Percentiles rank a stretch among this genome's conserved stretches.
Evolutionary conservation across 306 rosid species (phyloP).

Genomic region (Begonia masoniana): DNA sequence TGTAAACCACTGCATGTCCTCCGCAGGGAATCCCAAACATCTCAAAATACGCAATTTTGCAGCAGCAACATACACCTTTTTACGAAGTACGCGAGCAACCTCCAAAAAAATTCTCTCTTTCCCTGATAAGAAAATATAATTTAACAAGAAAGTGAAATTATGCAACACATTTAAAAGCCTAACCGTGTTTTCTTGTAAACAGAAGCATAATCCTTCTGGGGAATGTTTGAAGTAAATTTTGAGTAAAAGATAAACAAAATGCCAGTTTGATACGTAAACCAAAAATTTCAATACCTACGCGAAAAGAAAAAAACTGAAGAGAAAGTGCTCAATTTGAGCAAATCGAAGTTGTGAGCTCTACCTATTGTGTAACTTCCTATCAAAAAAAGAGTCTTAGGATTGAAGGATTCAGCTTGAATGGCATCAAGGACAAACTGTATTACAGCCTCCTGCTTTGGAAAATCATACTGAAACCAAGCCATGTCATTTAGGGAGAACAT

Average conservation of each 20-base stretch:
- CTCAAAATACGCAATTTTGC: constrained; percentile 65
- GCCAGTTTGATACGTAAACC: too few species aligned
- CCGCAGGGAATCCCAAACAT: constrained; percentile 64
- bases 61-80: constrained; percentile 63
- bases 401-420: constrained; percentile 84
- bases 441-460: constrained; percentile 90
- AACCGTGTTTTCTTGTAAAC: too few species aligned
- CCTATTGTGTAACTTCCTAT: constrained; percentile 96
- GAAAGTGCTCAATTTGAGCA: background rate
- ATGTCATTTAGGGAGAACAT: constrained; percentile 10
- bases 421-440: constrained; percentile 91
- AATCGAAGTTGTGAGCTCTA: constrained; percentile 18
- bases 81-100: constrained; percentile 79
- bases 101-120: constrained; percentile 88
- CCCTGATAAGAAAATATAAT: constrained; percentile 29
- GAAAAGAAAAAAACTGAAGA: background rate
- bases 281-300: background rate
- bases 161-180: too few species aligned
- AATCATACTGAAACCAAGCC: constrained; percentile 66
- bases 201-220: too few species aligned
- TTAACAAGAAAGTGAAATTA: background rate
- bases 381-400: constrained; percentile 80
- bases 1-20: constrained; percentile 88
- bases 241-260: too few species aligned
- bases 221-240: too few species aligned